Evolutionary conservation across 75 land plant species (phyloP).

Genomic region (Azolla pinnata): DNA sequence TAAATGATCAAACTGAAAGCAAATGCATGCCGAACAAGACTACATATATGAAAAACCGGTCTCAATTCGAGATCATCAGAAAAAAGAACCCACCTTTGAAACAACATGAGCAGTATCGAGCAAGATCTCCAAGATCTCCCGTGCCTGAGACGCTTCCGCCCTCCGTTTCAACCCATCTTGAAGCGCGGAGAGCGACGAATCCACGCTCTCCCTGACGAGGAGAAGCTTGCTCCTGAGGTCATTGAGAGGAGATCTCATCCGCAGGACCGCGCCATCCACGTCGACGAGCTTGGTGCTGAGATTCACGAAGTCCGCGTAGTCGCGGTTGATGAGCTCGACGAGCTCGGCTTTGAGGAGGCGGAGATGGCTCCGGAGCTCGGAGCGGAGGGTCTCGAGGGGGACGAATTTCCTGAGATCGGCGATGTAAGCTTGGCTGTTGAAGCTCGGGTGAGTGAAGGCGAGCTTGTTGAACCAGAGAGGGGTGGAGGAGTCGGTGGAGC

Average conservation of each 20-base stretch:
- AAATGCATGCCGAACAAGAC: too few relatives aligned
- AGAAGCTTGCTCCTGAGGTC: constrained; percentile 67
- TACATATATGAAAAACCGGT: too few relatives aligned
- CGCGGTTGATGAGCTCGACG: constrained; percentile 91
- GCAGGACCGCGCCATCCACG: constrained; percentile 68
- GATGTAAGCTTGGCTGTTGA: constrained; percentile 73
- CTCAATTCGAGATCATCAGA: too few relatives aligned
- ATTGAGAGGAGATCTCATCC: constrained; percentile 81
- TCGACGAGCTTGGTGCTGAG: constrained; percentile 89
- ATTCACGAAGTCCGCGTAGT: constrained; percentile 83
- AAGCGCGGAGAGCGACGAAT: constrained; percentile 38
- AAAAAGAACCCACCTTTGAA: constrained; percentile 93
- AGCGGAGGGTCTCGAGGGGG: constrained; percentile 83
- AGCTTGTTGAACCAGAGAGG: constrained; percentile 80
- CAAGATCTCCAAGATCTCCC: constrained; percentile 77
- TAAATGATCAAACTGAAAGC: too few relatives aligned
- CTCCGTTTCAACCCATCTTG: constrained; percentile 56
- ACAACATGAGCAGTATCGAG: constrained; percentile 95
- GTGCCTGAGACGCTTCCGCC: constrained; percentile 55
- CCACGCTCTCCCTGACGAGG: constrained; percentile 37
- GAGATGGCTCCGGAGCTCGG: constrained; percentile 72
- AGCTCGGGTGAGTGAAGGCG: constrained; percentile 46
- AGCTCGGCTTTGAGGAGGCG: constrained; percentile 72
- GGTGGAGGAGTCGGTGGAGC: constrained; percentile 28
- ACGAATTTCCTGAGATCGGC: constrained; percentile 86